A percentile compares a stretch with the other conserved stretches of the same genome.
Evolutionary conservation across 73 alveolate genomes (phyloP).

Genomic region (Durusdinium trenchii): DNA sequence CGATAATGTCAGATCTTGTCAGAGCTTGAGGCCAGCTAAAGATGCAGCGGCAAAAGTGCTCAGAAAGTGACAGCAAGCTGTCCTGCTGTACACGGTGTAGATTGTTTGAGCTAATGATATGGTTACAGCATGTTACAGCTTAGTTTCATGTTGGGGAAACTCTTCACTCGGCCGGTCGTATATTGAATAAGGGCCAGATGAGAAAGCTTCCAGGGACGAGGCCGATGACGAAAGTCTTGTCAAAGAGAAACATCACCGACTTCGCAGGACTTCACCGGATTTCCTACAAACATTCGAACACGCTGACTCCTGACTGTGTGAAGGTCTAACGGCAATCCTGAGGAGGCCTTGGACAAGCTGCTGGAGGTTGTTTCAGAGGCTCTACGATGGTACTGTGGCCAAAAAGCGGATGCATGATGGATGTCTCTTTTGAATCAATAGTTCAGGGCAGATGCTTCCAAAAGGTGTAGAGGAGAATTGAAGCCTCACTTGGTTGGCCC

Average conservation of each 20-base stretch:
- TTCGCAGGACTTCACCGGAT: not conserved
- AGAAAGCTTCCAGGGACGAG: not conserved
- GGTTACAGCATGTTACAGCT: too few species aligned
- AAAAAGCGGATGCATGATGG: not conserved
- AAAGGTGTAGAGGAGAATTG: too few species aligned
- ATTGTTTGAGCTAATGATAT: too few species aligned
- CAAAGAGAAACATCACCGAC: too few species aligned
- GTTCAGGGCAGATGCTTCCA: not conserved
- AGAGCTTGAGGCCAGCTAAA: too few species aligned
- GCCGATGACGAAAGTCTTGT: not conserved
- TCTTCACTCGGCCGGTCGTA: not conserved
- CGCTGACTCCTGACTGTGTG: not conserved
- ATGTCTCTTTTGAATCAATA: not conserved
- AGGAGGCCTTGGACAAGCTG: not conserved
- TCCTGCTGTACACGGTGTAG: too few species aligned
- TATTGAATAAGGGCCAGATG: not conserved
- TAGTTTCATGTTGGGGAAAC: too few species aligned
- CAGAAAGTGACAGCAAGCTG: too few species aligned
- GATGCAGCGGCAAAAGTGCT: too few species aligned
- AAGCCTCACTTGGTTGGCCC: too few species aligned
- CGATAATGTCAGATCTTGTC: too few species aligned
- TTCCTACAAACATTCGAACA: not conserved
- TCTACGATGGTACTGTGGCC: not conserved
- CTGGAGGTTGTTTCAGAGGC: constrained; percentile 9
- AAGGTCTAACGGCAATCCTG: constrained; percentile 5